Percentiles rank a stretch among this genome's conserved stretches.
Conservation (phyloP, 2,329 filamentous ascomycete species). For the Fusarium compactum region DNA sequence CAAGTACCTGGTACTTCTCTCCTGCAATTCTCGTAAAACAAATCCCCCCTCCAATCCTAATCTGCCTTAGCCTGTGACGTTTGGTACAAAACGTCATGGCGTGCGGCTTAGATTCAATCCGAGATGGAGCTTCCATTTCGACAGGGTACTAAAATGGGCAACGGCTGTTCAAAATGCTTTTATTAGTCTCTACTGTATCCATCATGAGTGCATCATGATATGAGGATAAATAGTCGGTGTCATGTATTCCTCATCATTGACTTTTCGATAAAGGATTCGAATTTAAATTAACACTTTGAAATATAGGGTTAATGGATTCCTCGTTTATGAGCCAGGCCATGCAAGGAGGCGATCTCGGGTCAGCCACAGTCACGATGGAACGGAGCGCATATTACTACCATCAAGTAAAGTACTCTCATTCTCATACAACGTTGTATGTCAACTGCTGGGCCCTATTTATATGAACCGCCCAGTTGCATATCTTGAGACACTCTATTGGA, state of each 20-base stretch:
- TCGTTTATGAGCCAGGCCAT: conserved; percentile 8
- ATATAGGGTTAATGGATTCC: background rate
- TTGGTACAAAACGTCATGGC: conserved; percentile 39
- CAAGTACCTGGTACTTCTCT: conserved; percentile 31
- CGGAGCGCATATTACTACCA: conserved; percentile 11
- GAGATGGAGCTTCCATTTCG: conserved; percentile 27
- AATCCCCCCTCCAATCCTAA: conserved; percentile 5
- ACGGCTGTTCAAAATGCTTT: conserved; percentile 8
- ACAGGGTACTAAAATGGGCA: conserved; percentile 24
- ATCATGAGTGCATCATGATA: background rate
- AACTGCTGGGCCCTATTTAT: background rate
- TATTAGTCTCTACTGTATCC: background rate
- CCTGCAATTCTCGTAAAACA: conserved; percentile 43
- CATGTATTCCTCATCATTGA: background rate
- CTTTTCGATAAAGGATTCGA: background rate
- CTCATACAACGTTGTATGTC: conserved; percentile 35
- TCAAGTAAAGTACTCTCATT: background rate
- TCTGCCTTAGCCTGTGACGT: conserved; percentile 25
- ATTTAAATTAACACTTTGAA: background rate
- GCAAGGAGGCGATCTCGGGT: conserved; percentile 31
- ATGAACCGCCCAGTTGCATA: conserved; percentile 1
- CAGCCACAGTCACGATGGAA: conserved; percentile 40
- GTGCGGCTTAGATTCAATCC: conserved; percentile 39
- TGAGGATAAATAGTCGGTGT: background rate
- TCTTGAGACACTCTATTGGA: conserved; percentile 5